Conservation (phyloP, 2,329 filamentous ascomycete species). For the Didymella glomerata region DNA sequence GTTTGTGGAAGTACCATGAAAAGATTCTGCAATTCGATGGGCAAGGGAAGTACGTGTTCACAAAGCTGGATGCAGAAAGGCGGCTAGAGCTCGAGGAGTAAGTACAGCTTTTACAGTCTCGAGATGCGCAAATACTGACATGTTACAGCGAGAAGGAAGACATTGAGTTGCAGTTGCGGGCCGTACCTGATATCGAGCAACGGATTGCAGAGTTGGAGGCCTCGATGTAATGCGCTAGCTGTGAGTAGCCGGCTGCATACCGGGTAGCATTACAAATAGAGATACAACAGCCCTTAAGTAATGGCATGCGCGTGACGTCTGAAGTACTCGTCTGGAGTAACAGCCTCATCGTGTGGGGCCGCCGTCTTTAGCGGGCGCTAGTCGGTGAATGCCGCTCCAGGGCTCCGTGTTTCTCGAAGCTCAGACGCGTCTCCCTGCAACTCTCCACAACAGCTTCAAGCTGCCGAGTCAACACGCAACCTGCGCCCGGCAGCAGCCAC, state of each 20-base stretch:
- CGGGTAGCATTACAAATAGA: not conserved
- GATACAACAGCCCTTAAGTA: not conserved
- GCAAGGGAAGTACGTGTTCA: constrained; percentile 90
- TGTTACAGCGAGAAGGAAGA: constrained; percentile 81
- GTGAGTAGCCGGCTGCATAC: not conserved
- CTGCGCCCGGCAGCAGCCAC: constrained; percentile 17
- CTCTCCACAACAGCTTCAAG: constrained; percentile 20
- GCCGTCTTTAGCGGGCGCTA: constrained; percentile 7
- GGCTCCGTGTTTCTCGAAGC: constrained; percentile 17
- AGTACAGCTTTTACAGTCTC: constrained; percentile 35
- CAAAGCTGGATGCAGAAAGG: constrained; percentile 84
- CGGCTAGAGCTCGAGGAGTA: constrained; percentile 85
- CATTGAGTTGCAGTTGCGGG: constrained; percentile 81
- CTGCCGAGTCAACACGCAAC: constrained; percentile 20
- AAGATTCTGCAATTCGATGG: constrained; percentile 97
- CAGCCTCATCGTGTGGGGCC: constrained; percentile 1
- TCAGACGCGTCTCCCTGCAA: constrained; percentile 18
- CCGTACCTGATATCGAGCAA: constrained; percentile 87
- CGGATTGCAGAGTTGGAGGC: constrained; percentile 78
- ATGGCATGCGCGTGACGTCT: not conserved
- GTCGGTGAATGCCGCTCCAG: constrained; percentile 11
- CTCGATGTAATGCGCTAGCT: constrained; percentile 2
- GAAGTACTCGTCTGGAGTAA: not conserved
- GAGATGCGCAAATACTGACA: constrained; percentile 25
- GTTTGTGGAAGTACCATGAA: constrained; percentile 95